Conservation (phyloP, 2,329 filamentous ascomycete genomes). For the Aureobasidium lini region DNA sequence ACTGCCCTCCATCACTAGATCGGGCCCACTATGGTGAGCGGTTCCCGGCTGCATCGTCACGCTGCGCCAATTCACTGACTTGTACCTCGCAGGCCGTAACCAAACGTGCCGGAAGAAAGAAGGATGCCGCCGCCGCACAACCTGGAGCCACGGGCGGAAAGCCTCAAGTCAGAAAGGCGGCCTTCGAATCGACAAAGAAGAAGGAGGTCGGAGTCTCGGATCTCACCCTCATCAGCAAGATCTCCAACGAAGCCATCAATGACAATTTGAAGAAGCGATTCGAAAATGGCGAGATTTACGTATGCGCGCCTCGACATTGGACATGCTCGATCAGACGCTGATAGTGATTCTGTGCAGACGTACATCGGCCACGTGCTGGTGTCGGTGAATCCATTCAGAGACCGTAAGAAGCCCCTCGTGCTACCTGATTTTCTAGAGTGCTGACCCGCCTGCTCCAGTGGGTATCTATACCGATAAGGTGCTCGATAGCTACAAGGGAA, state of each 20-base stretch:
- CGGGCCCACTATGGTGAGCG: conserved; percentile 9
- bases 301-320: neutral
- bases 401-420: conserved; percentile 34
- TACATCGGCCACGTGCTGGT: conserved; percentile 99
- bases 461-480: conserved; percentile 97
- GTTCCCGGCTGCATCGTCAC: neutral
- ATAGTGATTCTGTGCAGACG: conserved; percentile 42
- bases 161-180: conserved; percentile 84
- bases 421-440: neutral
- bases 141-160: conserved; percentile 38
- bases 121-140: conserved; percentile 36
- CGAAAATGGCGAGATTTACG: conserved; percentile 92
- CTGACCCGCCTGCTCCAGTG: conserved; percentile 25
- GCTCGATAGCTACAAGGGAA: conserved; percentile 87
- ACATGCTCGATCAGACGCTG: neutral
- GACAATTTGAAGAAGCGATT: conserved; percentile 98
- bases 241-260: conserved; percentile 98
- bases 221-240: conserved; percentile 94
- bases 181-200: conserved; percentile 95
- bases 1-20: neutral
- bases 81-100: conserved; percentile 41
- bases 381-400: conserved; percentile 95
- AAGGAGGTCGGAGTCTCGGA: conserved; percentile 98
- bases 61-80: neutral
- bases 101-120: conserved; percentile 52